Percentiles rank a stretch among this genome's conserved stretches.
These are phyloP conservation scores for Pseudozyma hubeiensis DNA, from an alignment of 1,284 basidiomycete species.

Conservation along the genomic window DNA sequence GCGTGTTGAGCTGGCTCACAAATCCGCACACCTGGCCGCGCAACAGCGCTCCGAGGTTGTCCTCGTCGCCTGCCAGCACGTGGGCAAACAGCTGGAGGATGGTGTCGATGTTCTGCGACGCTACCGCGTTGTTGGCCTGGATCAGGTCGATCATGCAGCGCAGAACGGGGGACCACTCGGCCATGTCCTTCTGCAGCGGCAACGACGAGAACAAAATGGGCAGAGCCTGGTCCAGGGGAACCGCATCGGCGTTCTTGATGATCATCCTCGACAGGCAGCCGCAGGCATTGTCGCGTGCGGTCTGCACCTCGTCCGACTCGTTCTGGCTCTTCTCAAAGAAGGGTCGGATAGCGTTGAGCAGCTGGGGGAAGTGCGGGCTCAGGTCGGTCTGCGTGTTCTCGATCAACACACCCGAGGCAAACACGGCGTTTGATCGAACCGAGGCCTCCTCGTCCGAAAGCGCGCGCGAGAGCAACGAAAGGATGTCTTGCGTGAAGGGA, in stretches of 20 bases:
- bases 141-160: conserved; percentile 89
- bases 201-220: conserved; percentile 84
- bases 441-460: conserved; percentile 87
- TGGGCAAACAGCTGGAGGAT: conserved; percentile 85
- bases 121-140: conserved; percentile 77
- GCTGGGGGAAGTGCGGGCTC: conserved; percentile 81
- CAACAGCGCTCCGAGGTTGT: conserved; percentile 70
- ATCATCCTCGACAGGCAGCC: conserved; percentile 92
- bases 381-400: conserved; percentile 88
- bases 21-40: conserved; percentile 72
- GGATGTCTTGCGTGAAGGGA: conserved; percentile 78
- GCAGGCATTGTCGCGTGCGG: conserved; percentile 94
- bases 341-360: conserved; percentile 84
- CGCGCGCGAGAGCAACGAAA: conserved; percentile 71
- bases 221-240: conserved; percentile 88
- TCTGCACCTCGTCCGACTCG: conserved; percentile 77
- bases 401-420: conserved; percentile 90
- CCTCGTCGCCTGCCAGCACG: conserved; percentile 75
- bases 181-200: conserved; percentile 86
- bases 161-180: conserved; percentile 79
- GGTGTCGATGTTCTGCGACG: conserved; percentile 81
- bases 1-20: conserved; percentile 79
- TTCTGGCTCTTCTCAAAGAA: conserved; percentile 78
- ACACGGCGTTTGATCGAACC: conserved; percentile 95
- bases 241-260: conserved; percentile 80